Base-by-base conservation (phyloP, 805 yeast species). In the Candida tammaniensis region DNA sequence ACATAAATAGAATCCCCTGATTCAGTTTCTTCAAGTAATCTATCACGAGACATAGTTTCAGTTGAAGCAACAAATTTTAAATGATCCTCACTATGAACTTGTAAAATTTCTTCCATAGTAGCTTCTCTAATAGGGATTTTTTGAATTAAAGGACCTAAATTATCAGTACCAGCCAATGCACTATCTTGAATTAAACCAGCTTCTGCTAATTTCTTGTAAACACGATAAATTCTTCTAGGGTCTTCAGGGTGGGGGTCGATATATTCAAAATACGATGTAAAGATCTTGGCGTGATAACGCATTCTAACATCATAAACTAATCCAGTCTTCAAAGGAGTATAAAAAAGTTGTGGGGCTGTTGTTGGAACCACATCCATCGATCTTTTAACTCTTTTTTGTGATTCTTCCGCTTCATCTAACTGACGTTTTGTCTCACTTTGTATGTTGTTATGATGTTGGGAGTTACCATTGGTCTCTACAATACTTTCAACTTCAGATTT, bases 241-340 rank as follows among this genome's bases (percentile, higher is more conserved):
- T 93, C 98, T 57, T 93, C 99, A 4, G 99, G 99, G 55, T 93
- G 99, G 2, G 98, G 98, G 54, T 93, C 98, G 33, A 91, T 86
- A 59, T 91, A 91, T 57, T 91, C 96, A 49, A 78, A 85, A 47
- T 91, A 86, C 2, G 93, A 83, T 3, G 96, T 86, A 62, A 85
- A 89, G 34, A 93, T 82, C 54, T 88, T 86, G 24, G 97, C 95
- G 57, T 93, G 99, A 58, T 91, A 93, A 42, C 98, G 73, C 98
- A 93, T 93, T 43, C 98, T 72, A 14, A 88, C 97, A 57, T 93
- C 99, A 60, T 93, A 93, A 39, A 95, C 91, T 6, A 93, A 64
- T 0, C 98, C 99, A 0, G 98, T 91, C 56, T 88, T 91, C 50
- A 84, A 62, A 2, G 85, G 86, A 16, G 75, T 70, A 54, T 85